Conservation (phyloP, 768 basidiomycete species). For the Cubamyces lactineus region DNA sequence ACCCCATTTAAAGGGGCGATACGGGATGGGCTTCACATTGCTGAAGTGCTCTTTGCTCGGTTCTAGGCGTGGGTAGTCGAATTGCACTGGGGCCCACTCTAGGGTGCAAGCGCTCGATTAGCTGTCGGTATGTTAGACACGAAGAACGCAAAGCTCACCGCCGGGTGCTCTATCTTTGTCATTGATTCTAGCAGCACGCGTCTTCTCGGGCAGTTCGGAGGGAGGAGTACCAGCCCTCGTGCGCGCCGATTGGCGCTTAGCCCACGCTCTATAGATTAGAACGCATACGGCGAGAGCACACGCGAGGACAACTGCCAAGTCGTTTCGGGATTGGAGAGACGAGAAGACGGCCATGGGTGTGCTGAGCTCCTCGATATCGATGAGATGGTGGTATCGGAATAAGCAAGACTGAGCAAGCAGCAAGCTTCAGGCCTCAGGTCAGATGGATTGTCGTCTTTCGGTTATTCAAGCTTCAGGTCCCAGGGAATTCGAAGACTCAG, state of each 20-base stretch:
- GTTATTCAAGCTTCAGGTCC: too few relatives aligned
- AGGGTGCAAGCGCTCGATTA: neutral
- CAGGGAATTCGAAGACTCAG: too few relatives aligned
- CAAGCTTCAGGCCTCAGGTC: too few relatives aligned
- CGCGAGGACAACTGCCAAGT: neutral
- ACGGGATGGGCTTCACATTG: slow-evolving; percentile 59
- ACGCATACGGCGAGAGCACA: neutral
- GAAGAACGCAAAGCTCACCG: neutral
- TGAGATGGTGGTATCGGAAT: too few relatives aligned
- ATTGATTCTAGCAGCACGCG: neutral
- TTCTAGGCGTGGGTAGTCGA: slow-evolving; percentile 54
- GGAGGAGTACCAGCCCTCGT: neutral
- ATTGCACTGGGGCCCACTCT: slow-evolving; percentile 59
- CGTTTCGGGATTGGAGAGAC: neutral
- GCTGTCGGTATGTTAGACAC: neutral
- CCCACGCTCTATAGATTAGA: neutral
- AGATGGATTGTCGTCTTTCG: too few relatives aligned
- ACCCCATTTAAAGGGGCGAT: slow-evolving; percentile 67
- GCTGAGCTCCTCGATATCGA: neutral
- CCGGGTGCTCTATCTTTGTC: slow-evolving; percentile 13
- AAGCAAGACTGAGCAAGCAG: too few relatives aligned
- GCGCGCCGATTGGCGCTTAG: neutral
- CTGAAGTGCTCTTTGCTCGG: slow-evolving; percentile 44
- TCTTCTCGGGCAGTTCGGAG: neutral
- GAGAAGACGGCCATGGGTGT: neutral